A percentile compares a stretch with the other conserved stretches of the same genome.
These are phyloP conservation scores for Galeopsis tetrahit DNA, from an alignment of 257 asterid genomes.

Conservation along the genomic window DNA sequence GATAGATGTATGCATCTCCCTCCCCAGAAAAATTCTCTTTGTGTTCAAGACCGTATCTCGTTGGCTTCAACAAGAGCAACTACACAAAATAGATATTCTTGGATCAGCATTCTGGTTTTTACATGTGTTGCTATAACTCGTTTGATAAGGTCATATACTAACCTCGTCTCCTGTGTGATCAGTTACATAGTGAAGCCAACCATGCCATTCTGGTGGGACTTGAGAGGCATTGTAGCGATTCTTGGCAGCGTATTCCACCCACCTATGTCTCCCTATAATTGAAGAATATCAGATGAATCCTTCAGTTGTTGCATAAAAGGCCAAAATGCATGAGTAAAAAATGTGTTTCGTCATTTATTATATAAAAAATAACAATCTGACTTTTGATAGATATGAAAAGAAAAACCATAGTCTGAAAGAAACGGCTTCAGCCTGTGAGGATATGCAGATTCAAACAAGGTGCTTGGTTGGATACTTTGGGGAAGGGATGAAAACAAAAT, in stretches of 20 bases:
- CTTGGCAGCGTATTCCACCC: conserved; percentile 98
- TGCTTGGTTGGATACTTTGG: not conserved
- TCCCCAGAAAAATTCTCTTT: conserved; percentile 93
- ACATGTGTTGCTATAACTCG: not conserved
- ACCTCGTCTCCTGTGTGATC: conserved; percentile 99
- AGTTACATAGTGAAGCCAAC: conserved; percentile 93
- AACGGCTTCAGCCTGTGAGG: not conserved
- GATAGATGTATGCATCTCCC: conserved; percentile 95
- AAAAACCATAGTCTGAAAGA: not conserved
- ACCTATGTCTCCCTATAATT: conserved; percentile 86
- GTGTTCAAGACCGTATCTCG: conserved; percentile 91
- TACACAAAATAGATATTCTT: conserved; percentile 38
- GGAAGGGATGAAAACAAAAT: not conserved
- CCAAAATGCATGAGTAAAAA: conserved; percentile 17
- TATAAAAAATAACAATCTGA: not conserved
- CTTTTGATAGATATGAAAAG: not conserved
- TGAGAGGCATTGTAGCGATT: conserved; percentile 96
- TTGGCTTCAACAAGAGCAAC: conserved; percentile 92
- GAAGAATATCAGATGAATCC: conserved; percentile 16
- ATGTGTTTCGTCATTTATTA: not conserved
- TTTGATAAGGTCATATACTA: conserved; percentile 22
- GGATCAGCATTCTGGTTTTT: conserved; percentile 37
- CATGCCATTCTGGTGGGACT: conserved; percentile 99
- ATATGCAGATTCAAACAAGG: not conserved
- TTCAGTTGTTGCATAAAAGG: conserved; percentile 18